A percentile compares a stretch with the other conserved stretches of the same genome.
Evolutionary conservation across 2,329 filamentous ascomycete species (phyloP).

Genomic region (Samsoniella hepiali): DNA sequence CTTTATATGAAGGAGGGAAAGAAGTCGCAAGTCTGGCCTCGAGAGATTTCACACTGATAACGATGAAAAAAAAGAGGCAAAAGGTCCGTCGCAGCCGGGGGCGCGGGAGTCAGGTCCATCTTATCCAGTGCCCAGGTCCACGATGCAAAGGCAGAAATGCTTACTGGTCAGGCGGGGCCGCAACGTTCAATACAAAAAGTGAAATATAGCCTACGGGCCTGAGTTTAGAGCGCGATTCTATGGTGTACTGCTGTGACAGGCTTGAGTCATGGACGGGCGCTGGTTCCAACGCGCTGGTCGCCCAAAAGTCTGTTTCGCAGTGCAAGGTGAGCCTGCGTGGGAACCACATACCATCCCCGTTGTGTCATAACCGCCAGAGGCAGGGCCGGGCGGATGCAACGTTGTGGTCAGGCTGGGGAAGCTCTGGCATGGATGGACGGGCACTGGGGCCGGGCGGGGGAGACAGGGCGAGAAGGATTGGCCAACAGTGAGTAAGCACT

Average conservation of each 20-base stretch:
- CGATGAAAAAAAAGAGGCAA: neutral
- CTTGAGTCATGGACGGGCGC: conserved; percentile 8
- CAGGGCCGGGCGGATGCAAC: conserved; percentile 21
- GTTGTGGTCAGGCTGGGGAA: conserved; percentile 20
- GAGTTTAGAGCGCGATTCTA: neutral
- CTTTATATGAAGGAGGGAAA: neutral
- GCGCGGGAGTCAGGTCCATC: conserved; percentile 6
- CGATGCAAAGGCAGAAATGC: conserved; percentile 15
- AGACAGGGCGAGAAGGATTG: neutral
- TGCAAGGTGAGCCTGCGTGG: neutral
- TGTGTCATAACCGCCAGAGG: neutral
- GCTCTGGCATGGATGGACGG: conserved; percentile 9
- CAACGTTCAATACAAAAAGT: neutral
- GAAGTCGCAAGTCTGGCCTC: neutral
- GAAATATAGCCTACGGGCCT: neutral
- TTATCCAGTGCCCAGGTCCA: conserved; percentile 19
- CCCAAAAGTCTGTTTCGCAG: neutral
- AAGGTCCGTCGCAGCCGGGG: neutral
- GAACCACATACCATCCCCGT: neutral
- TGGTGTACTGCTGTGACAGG: neutral
- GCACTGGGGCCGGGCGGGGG: neutral
- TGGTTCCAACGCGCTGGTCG: neutral
- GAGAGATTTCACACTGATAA: neutral
- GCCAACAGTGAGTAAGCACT: neutral
- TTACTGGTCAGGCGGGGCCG: conserved; percentile 15